A percentile compares a stretch with the other conserved stretches of the same genome.
Conservation (phyloP, 495 filamentous ascomycete genomes). For the Immersiella caudata region DNA sequence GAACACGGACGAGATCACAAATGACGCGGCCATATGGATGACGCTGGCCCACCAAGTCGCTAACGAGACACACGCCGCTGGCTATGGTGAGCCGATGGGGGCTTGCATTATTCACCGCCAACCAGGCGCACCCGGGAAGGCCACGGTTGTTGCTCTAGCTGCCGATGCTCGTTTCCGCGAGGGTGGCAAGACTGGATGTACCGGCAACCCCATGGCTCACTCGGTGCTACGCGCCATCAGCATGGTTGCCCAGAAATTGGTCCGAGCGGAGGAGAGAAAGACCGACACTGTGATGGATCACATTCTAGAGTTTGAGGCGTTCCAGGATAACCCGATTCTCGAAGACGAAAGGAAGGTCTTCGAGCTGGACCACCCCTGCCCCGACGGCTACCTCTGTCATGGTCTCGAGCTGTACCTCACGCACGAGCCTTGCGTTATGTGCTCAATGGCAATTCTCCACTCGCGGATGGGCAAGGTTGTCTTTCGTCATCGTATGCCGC, state of each 20-base stretch:
- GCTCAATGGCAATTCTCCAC: constrained; percentile 92
- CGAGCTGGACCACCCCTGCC: constrained; percentile 47
- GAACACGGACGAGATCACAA: constrained; percentile 59
- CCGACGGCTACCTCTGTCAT: constrained; percentile 89
- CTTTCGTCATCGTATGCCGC: constrained; percentile 67
- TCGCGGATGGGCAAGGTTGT: constrained; percentile 82
- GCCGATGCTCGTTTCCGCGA: constrained; percentile 75
- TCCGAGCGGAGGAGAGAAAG: constrained; percentile 44
- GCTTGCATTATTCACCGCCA: constrained; percentile 76
- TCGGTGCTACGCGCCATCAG: constrained; percentile 84
- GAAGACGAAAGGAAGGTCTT: constrained; percentile 47
- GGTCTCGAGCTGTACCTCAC: constrained; percentile 88
- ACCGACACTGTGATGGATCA: constrained; percentile 26
- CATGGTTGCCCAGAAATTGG: constrained; percentile 76
- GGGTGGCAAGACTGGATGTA: constrained; percentile 44
- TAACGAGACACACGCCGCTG: constrained; percentile 53
- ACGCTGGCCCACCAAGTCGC: constrained; percentile 68
- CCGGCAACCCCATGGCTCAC: constrained; percentile 78
- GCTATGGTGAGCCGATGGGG: constrained; percentile 70
- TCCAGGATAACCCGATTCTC: constrained; percentile 49
- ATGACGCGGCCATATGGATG: constrained; percentile 63
- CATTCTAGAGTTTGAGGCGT: constrained; percentile 49
- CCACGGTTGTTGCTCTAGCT: constrained; percentile 67
- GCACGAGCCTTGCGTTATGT: constrained; percentile 95
- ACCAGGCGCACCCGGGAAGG: constrained; percentile 42